phyloP scores from a whole-genome alignment of 768 basidiomycete species.

The Lactarius hatsudake region DNA sequence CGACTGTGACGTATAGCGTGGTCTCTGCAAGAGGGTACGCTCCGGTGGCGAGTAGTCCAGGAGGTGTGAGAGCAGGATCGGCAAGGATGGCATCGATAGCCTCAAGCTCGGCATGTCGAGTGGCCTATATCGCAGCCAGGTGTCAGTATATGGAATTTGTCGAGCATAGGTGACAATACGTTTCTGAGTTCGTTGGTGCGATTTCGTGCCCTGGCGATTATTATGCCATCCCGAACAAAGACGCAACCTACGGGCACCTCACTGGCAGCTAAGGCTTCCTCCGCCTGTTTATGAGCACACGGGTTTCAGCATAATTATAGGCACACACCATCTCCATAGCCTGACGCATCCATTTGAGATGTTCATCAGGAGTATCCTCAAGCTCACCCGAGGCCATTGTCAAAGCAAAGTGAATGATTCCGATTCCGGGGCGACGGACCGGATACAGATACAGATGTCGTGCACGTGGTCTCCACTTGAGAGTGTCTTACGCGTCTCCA shows the following conservation, averaged over 20 bases:
- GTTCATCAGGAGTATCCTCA: slow-evolving; percentile 28
- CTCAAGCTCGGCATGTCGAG: slow-evolving; percentile 95
- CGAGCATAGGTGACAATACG: slow-evolving; percentile 43
- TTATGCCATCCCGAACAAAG: slow-evolving; percentile 73
- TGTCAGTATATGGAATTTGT: slow-evolving; percentile 12
- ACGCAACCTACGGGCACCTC: slow-evolving; percentile 98
- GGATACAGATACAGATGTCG: neutral
- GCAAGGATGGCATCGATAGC: slow-evolving; percentile 87
- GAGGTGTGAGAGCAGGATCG: slow-evolving; percentile 54
- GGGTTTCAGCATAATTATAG: neutral
- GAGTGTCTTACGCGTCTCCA: slow-evolving; percentile 22
- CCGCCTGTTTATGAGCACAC: slow-evolving; percentile 48
- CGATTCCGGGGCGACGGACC: too few species aligned
- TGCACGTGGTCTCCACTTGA: slow-evolving; percentile 10
- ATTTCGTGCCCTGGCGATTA: slow-evolving; percentile 88
- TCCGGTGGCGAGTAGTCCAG: slow-evolving; percentile 29
- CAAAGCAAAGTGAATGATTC: neutral
- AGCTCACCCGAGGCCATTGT: slow-evolving; percentile 1
- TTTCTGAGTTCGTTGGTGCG: slow-evolving; percentile 93
- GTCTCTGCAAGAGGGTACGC: slow-evolving; percentile 71
- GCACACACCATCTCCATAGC: slow-evolving; percentile 75
- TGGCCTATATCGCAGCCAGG: slow-evolving; percentile 58
- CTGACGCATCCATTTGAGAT: slow-evolving; percentile 73
- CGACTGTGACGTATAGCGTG: slow-evolving; percentile 95
- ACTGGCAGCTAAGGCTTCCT: slow-evolving; percentile 76